Percentiles rank a stretch among this genome's conserved stretches.
phyloP scores from a whole-genome alignment of 805 yeast genomes.

The Saturnispora zaruensis region DNA sequence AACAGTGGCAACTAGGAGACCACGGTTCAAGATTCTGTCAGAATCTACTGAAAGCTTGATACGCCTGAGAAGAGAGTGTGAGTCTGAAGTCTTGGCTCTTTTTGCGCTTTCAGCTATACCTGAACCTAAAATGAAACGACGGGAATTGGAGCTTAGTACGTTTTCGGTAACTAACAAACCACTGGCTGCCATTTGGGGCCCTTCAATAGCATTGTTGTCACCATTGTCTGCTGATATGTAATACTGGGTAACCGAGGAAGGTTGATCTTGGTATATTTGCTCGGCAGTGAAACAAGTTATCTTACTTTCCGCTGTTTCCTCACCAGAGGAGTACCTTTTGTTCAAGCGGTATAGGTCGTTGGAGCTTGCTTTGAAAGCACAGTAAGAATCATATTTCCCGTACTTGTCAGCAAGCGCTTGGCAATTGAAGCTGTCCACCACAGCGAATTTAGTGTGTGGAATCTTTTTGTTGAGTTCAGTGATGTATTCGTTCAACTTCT shows the following conservation, averaged over 20 bases:
- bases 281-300: neutral
- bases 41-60: slow-evolving; percentile 2
- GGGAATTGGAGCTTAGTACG: neutral
- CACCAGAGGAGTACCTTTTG: slow-evolving; percentile 4
- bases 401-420: neutral
- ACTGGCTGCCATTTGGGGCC: neutral
- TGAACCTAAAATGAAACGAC: neutral
- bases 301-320: neutral
- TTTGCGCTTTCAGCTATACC: neutral
- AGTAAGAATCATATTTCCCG: slow-evolving; percentile 13
- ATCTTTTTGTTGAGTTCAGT: slow-evolving; percentile 17
- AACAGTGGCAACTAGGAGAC: neutral
- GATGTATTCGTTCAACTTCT: slow-evolving; percentile 10
- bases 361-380: slow-evolving; percentile 7
- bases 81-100: neutral
- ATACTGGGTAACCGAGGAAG: neutral
- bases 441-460: slow-evolving; percentile 7
- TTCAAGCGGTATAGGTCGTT: slow-evolving; percentile 2
- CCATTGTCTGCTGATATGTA: neutral
- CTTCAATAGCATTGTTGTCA: neutral
- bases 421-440: slow-evolving; percentile 12
- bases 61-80: neutral
- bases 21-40: neutral
- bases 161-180: neutral
- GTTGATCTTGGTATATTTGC: neutral